These are phyloP conservation scores for Ganoderma lucidum DNA, from an alignment of 1,284 basidiomycete genomes.

Conservation along the genomic window DNA sequence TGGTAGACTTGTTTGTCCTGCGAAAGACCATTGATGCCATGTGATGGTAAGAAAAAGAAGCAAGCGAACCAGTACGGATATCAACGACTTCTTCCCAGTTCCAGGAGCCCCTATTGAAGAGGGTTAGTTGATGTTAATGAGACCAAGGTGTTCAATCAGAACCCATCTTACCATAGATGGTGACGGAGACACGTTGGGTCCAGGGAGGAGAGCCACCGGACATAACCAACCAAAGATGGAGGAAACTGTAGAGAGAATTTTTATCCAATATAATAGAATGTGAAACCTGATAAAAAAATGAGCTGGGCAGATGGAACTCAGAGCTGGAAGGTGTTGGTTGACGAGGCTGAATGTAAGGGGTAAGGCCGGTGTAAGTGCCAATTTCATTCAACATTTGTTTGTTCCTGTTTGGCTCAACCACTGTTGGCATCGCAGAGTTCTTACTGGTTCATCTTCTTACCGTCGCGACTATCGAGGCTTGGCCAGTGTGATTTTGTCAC, in stretches of 20 bases:
- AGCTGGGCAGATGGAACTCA: background rate
- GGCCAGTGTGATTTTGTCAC: no score
- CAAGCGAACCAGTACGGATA: constrained; percentile 6
- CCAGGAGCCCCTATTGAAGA: constrained; percentile 1
- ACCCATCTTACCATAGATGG: background rate
- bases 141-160: background rate
- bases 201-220: background rate
- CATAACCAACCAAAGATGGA: no score
- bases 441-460: no score
- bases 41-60: background rate
- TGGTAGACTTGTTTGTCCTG: constrained; percentile 3
- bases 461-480: no score
- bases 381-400: background rate
- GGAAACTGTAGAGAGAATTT: background rate
- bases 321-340: no score
- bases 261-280: background rate
- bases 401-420: background rate
- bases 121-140: background rate
- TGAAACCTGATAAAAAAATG: no score
- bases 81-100: constrained; percentile 12
- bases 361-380: background rate
- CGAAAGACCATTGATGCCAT: background rate
- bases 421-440: no score
- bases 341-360: no score
- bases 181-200: background rate